phyloP scores from a whole-genome alignment of 345 rosid genomes.

The Hypericum perforatum region DNA sequence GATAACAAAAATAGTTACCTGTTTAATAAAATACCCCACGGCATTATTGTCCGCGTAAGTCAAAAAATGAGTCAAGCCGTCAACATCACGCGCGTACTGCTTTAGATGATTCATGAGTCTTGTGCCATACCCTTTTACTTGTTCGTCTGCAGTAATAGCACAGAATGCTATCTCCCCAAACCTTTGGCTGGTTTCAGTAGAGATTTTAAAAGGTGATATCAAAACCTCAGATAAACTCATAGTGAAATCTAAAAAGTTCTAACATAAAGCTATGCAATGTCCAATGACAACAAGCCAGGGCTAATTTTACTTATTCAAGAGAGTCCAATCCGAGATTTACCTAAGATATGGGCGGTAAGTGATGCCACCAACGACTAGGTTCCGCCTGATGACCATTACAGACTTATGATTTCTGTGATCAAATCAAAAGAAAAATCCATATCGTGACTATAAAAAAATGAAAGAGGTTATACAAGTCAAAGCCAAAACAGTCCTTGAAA shows the following conservation, averaged over 20 bases:
- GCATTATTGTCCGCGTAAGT: slow-evolving; percentile 99
- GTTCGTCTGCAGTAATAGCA: slow-evolving; percentile 99
- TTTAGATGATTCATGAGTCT: slow-evolving; percentile 99
- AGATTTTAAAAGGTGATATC: not conserved
- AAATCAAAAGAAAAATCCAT: slow-evolving; percentile 8
- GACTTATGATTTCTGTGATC: slow-evolving; percentile 82
- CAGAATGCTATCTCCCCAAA: slow-evolving; percentile 99
- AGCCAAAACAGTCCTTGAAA: not conserved
- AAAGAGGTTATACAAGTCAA: not conserved
- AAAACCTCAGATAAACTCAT: no score
- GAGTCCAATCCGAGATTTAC: slow-evolving; percentile 26
- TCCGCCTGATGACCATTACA: slow-evolving; percentile 88
- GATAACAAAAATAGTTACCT: slow-evolving; percentile 33
- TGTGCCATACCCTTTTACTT: slow-evolving; percentile 99
- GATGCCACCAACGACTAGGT: slow-evolving; percentile 93
- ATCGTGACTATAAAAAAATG: not conserved
- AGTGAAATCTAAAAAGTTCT: no score
- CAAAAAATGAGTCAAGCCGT: slow-evolving; percentile 93
- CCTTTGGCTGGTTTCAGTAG: slow-evolving; percentile 55
- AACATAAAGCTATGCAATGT: no score
- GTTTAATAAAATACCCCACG: slow-evolving; percentile 95
- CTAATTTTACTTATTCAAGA: no score
- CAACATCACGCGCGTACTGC: slow-evolving; percentile 90
- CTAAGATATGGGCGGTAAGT: slow-evolving; percentile 94
- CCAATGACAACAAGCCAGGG: no score